phyloP scores from a whole-genome alignment of 345 rosid species.

The Pistacia vera region DNA sequence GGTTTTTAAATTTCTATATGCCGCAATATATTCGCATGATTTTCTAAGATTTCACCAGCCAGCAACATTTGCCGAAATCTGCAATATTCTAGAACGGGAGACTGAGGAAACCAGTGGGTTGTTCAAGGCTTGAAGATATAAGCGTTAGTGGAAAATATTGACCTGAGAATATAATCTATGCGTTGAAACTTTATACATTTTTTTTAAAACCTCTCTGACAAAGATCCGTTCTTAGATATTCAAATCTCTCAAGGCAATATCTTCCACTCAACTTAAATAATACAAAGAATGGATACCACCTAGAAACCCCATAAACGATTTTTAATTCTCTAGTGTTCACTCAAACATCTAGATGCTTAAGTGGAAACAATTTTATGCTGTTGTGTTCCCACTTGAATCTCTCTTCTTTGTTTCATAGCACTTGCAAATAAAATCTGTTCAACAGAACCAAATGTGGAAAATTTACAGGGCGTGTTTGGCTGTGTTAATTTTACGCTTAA shows the following conservation, averaged over 20 bases:
- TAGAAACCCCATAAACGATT: no score
- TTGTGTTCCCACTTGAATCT: neutral
- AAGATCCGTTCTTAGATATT: neutral
- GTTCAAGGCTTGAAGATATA: constrained; percentile 3
- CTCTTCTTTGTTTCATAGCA: neutral
- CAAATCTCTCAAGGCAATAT: neutral
- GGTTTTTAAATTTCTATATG: neutral
- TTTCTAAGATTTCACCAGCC: neutral
- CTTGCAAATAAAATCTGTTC: neutral
- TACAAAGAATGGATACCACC: neutral
- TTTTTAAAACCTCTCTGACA: neutral
- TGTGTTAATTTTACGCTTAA: neutral
- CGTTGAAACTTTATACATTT: neutral
- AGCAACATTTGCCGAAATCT: neutral
- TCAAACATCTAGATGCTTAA: neutral
- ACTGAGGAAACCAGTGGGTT: constrained; percentile 12
- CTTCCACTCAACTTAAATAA: constrained; percentile 1
- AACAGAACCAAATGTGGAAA: neutral
- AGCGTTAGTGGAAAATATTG: constrained; percentile 7
- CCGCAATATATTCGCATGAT: neutral
- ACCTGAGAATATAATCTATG: neutral
- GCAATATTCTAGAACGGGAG: neutral
- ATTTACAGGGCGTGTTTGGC: neutral
- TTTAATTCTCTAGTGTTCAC: neutral
- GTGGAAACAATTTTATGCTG: neutral